Conservation (phyloP, 2,329 filamentous ascomycete species). For the Chaetomiaceae sp. region DNA sequence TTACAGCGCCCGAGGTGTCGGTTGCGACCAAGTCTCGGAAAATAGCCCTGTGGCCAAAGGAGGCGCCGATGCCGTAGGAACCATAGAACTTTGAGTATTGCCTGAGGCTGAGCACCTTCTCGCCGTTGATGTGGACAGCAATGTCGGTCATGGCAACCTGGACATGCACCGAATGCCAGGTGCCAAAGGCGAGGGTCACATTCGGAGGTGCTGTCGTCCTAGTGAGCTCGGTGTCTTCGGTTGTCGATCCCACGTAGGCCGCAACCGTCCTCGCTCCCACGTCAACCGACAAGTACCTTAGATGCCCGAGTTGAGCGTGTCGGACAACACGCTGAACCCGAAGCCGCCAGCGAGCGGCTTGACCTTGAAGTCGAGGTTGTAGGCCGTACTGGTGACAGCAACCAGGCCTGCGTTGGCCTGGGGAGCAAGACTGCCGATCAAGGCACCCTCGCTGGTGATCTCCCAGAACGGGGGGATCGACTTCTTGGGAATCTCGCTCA, state of each 20-base stretch:
- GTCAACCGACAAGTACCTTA: background rate
- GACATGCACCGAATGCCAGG: background rate
- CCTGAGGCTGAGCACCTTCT: background rate
- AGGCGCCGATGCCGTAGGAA: background rate
- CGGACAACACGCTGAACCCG: background rate
- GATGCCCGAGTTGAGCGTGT: background rate
- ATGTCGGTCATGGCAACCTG: background rate
- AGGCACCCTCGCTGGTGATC: background rate
- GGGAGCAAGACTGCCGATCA: background rate
- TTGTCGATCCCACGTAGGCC: background rate
- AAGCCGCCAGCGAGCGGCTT: background rate
- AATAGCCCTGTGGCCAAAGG: background rate
- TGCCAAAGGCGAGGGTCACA: background rate
- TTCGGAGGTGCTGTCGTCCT: background rate
- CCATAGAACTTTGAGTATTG: conserved; percentile 1
- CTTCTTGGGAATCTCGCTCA: background rate
- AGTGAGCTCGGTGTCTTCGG: background rate
- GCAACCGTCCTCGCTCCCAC: background rate
- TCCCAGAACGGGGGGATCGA: background rate
- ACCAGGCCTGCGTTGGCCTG: background rate
- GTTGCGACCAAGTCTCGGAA: background rate
- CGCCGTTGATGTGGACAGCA: background rate
- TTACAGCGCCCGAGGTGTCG: background rate
- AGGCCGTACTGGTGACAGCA: background rate
- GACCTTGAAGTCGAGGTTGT: background rate